A percentile compares a stretch with the other conserved stretches of the same genome.
phyloP scores from a whole-genome alignment of 140 eudicot genomes.

The Anethum foeniculum region DNA sequence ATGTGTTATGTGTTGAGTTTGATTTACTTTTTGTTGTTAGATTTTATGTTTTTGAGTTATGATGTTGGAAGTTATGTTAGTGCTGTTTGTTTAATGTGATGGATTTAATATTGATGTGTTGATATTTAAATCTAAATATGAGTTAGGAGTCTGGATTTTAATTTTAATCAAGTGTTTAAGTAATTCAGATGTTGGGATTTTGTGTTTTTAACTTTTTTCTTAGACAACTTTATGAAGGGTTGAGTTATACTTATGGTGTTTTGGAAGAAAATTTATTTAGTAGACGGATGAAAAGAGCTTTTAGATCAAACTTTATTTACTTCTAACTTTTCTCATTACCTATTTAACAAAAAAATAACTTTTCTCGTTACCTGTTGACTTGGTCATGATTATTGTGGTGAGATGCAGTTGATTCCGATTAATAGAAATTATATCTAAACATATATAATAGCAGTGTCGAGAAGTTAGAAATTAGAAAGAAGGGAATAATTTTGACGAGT shows the following conservation, averaged over 20 bases:
- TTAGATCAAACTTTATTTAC: background rate
- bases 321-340: background rate
- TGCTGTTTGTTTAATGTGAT: background rate
- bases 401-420: background rate
- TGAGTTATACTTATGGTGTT: background rate
- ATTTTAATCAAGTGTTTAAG: background rate
- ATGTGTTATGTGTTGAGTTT: background rate
- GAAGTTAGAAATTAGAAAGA: background rate
- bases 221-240: background rate
- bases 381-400: background rate
- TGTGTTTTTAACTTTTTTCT: background rate
- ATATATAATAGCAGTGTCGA: background rate
- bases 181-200: background rate
- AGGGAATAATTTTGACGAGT: background rate
- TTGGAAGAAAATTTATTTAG: background rate
- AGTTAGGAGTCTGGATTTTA: background rate
- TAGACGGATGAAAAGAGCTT: background rate
- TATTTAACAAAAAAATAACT: background rate
- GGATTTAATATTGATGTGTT: background rate
- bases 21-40: background rate
- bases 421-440: background rate
- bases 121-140: background rate
- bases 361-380: background rate
- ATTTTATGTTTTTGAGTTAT: constrained; percentile 2
- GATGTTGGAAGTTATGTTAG: background rate